Conservation (phyloP, 2,329 filamentous ascomycete genomes). For the Apiospora marii region DNA sequence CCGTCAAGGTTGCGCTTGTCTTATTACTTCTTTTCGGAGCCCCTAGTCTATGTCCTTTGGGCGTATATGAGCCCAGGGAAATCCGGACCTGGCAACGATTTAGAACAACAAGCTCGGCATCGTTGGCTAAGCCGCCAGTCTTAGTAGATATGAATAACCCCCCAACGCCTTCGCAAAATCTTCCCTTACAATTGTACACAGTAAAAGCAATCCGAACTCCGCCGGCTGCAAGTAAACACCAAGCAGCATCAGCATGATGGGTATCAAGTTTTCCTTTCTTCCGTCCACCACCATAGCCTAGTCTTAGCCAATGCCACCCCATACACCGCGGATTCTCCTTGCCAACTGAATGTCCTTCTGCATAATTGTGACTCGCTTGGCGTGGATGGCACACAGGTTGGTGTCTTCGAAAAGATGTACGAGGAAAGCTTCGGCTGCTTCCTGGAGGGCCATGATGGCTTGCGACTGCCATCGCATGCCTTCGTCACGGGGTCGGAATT, state of each 20-base stretch:
- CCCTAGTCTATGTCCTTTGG: background rate
- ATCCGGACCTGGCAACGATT: background rate
- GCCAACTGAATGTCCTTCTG: slow-evolving; percentile 98
- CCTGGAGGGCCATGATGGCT: slow-evolving; percentile 90
- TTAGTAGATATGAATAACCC: background rate
- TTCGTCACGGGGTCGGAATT: slow-evolving; percentile 66
- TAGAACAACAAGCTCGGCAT: background rate
- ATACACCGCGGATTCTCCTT: slow-evolving; percentile 77
- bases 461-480: slow-evolving; percentile 96
- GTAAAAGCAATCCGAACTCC: slow-evolving; percentile 21
- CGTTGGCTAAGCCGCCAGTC: background rate
- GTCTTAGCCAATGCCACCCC: slow-evolving; percentile 70
- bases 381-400: slow-evolving; percentile 95
- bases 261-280: slow-evolving; percentile 10
- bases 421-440: slow-evolving; percentile 95
- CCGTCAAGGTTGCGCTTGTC: background rate
- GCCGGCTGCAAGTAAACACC: background rate
- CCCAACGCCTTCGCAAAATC: slow-evolving; percentile 7
- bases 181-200: slow-evolving; percentile 11
- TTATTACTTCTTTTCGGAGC: slow-evolving; percentile 12
- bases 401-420: slow-evolving; percentile 97
- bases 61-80: background rate
- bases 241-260: slow-evolving; percentile 13
- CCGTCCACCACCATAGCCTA: background rate
- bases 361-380: slow-evolving; percentile 96